These are phyloP conservation scores for Thuidium tamariscinum DNA, from an alignment of 225 moss, liverwort and hornwort genomes.

Conservation along the genomic window DNA sequence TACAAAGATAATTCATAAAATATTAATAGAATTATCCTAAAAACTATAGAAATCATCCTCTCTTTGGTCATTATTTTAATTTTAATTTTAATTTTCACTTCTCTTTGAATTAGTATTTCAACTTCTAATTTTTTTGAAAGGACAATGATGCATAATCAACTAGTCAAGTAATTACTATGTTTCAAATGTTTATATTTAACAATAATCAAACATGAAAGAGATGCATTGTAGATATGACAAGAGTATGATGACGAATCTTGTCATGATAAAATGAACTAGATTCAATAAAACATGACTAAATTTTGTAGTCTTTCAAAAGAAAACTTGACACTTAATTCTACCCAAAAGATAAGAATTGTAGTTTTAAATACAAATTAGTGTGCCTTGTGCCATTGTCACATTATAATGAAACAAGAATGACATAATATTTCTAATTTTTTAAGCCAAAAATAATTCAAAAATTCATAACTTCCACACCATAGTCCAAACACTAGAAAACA, in stretches of 20 bases:
- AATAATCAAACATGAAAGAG: neutral
- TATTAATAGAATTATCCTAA: neutral
- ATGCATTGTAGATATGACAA: neutral
- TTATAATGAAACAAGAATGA: too few species aligned
- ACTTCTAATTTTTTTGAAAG: neutral
- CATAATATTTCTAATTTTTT: too few species aligned
- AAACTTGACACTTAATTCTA: too few species aligned
- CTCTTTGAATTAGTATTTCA: neutral
- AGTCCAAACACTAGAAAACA: too few species aligned
- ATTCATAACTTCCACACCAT: too few species aligned
- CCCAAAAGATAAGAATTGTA: neutral
- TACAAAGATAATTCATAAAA: rapidly evolving
- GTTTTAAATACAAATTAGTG: too few species aligned
- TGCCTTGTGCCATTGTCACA: too few species aligned
- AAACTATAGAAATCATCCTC: neutral
- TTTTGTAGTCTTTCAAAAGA: neutral
- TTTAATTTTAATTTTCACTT: neutral
- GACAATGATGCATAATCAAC: neutral
- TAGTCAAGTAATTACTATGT: neutral
- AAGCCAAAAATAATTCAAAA: too few species aligned
- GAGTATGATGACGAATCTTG: neutral
- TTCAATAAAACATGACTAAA: neutral
- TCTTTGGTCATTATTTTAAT: neutral
- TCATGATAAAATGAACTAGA: neutral
- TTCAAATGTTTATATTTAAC: neutral